Base-by-base conservation (phyloP, 1,139 yeast species). In the Yamadazyma kanchanaburiensis region DNA sequence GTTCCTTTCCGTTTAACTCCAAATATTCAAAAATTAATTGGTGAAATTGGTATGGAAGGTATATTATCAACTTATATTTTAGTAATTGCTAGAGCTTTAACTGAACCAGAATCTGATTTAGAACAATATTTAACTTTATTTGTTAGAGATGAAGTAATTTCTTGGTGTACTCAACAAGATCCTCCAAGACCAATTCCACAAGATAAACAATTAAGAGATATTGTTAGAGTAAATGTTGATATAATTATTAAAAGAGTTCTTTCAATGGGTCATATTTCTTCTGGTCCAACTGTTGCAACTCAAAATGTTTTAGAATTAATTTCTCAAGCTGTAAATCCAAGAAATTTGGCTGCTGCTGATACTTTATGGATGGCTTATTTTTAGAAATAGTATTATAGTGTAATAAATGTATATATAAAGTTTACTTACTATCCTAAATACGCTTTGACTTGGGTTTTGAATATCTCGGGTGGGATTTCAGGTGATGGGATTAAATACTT, bases 1-100 rank as follows among this genome's bases (percentile, higher is more conserved):
- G 97, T 91, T 30, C 97, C 98, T 24, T 91, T 94, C 73, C 74
- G 99, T 51, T 71, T 94, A 51, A 91, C 99, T 5, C 98, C 98
- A 23, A 94, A 94, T 51, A 76, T 94, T 34, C 98, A 91, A 56
- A 81, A 84, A 43, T 70, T 91, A 49, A 87, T 94, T 66, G 98
- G 98, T 21, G 95, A 89, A 39, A 79, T 91, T 15, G 85, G 91
- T 4, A 63, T 88, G 48, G 98, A 94, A 57, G 98, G 98, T 33
- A 71, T 94, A 13, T 77, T 88, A 43, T 80, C 96, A 1, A 89
- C 88, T 38, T 79, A 89, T 46, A 68, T 91, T 28, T 79, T 89
- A 69, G 76, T 81, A 19, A 86, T 89, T 53, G 94, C 96, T 1
- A 75, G 88, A 49, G 89, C 96, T 8, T 65, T 94, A 40, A 74